phyloP scores from a whole-genome alignment of 495 filamentous ascomycete species.

The Cladorrhinum samala region DNA sequence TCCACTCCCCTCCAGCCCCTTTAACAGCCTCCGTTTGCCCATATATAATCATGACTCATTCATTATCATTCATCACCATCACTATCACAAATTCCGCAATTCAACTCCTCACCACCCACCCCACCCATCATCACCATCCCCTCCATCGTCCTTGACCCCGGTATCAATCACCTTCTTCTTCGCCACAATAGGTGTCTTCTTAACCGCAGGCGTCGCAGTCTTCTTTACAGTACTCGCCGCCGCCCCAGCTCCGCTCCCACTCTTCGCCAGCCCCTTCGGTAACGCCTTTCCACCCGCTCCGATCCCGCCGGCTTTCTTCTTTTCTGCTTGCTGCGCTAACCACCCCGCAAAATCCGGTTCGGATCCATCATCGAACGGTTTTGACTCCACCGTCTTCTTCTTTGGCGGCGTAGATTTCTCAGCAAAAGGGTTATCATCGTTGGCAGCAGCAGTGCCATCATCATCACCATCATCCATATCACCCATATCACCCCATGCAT shows the following conservation, averaged over 20 bases:
- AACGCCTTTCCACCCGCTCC: conserved; percentile 47
- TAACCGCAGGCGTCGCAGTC: conserved; percentile 15
- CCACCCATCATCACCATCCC: conserved; percentile 58
- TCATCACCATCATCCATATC: conserved; percentile 48
- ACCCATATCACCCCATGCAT: conserved; percentile 68
- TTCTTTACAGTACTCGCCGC: conserved; percentile 25
- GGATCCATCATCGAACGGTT: conserved; percentile 69
- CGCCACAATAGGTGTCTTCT: conserved; percentile 29
- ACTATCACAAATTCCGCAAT: no score
- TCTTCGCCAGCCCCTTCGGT: conserved; percentile 72
- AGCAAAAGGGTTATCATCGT: conserved; percentile 26
- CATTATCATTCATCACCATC: no score
- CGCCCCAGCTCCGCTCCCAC: no score
- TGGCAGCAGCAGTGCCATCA: conserved; percentile 37
- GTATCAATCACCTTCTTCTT: conserved; percentile 46
- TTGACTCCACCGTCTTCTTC: conserved; percentile 30
- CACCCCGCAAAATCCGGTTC: conserved; percentile 94
- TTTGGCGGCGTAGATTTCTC: conserved; percentile 10
- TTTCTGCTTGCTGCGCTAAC: conserved; percentile 74
- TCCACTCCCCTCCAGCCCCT: not conserved
- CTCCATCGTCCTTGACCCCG: conserved; percentile 49
- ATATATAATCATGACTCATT: no score
- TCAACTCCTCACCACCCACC: conserved; percentile 51
- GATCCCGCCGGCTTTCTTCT: conserved; percentile 51
- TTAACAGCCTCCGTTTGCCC: no score